Base-by-base conservation (phyloP, 352 stramenopile genomes). In the Pythium periplocum region DNA sequence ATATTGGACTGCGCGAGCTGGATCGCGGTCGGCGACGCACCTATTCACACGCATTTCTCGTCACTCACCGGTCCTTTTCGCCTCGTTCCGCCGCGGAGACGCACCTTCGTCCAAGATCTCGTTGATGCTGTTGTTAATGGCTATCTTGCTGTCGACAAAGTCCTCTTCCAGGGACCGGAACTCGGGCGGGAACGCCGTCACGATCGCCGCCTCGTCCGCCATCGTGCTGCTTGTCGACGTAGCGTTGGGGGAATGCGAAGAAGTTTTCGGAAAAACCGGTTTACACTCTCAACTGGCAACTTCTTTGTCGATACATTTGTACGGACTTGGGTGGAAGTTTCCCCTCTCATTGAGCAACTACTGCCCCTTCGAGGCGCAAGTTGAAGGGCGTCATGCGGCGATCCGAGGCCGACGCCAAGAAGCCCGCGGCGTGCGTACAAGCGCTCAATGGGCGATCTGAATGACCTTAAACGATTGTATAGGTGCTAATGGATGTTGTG, bases 121-220 rank as follows among this genome's bases (percentile, higher is more conserved):
- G 50, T 77, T 80, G 49, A 91, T 77, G 45, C 55, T 73, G 67
- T 91, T 89, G 65, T 91, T 91, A 49, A 91, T 87, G 30, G 75
- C 66, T 56, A 87, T 87, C 66, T 91, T 91, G 66, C 73, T 78
- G 42, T 91, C 78, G 45, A 91, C 74, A 48, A 87, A 91, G 62
- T 91, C 78, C 56, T 85, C 81, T 64, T 89, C 81, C 26, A 89
- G 72, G 47, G 73, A 78, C 49, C 71, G 62, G 57, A 91, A 91
- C 58, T 83, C 69, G 4, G 64, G 56, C 32, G 75, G 75, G 55
- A 87, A 70, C 41, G 68, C 68, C 51, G 51, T 51, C 12, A 38
- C 17, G 17, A 26, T 26, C 17, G 17, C 17, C 17, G 17, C 53
- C 38, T 50, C 66, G 56, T 34, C 51, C 52, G 61, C 59, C 64